phyloP scores from a whole-genome alignment of 768 basidiomycete genomes.

The Amanita fuliginea region DNA sequence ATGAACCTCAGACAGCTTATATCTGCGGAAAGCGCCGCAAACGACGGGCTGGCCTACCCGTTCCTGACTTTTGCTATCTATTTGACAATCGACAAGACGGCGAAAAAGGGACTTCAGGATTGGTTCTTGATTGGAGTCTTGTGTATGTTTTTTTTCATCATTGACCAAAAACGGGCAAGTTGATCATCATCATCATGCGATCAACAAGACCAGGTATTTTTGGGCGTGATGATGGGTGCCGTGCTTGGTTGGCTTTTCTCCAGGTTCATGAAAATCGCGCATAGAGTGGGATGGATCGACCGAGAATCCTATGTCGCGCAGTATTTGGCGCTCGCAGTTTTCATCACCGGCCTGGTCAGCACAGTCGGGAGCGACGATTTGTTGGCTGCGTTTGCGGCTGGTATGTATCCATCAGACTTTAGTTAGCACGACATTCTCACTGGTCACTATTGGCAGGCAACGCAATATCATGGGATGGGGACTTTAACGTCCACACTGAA shows the following conservation, averaged over 20 bases:
- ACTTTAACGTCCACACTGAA: constrained; percentile 72
- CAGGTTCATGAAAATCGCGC: constrained; percentile 26
- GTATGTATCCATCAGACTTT: constrained; percentile 21
- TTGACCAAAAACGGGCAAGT: constrained; percentile 15
- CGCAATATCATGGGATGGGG: constrained; percentile 87
- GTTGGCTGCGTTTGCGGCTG: constrained; percentile 79
- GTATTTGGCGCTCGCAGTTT: constrained; percentile 60
- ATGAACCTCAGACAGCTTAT: constrained; percentile 69
- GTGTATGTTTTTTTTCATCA: constrained; percentile 30
- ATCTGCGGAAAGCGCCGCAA: constrained; percentile 85
- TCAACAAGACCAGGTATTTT: constrained; percentile 2
- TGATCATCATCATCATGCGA: neutral
- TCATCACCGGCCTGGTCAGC: constrained; percentile 70
- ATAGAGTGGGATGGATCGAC: constrained; percentile 54
- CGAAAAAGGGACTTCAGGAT: constrained; percentile 55
- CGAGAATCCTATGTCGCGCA: constrained; percentile 85
- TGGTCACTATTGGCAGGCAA: constrained; percentile 37
- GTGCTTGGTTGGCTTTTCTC: constrained; percentile 4
- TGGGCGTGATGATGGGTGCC: constrained; percentile 1
- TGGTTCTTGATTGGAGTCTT: constrained; percentile 86
- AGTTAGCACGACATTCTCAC: neutral
- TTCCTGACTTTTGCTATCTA: constrained; percentile 85
- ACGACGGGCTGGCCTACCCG: constrained; percentile 93
- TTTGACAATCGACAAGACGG: constrained; percentile 60
- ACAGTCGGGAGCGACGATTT: constrained; percentile 82